Conservation (phyloP, 345 rosid species). For the Populus simonii region DNA sequence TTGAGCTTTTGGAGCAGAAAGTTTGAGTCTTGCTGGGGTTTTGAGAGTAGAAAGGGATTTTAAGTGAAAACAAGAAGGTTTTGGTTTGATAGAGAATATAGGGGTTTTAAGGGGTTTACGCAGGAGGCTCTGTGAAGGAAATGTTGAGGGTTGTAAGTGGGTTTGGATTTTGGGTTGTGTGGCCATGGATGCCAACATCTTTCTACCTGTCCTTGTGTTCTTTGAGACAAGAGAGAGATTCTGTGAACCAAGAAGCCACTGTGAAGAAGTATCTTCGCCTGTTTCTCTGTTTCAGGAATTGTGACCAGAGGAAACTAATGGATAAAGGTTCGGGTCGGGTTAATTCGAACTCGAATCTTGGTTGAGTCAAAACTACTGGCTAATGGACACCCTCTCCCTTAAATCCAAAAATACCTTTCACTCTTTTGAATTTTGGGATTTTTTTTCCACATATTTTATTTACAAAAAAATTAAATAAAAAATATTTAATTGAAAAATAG, state of each 20-base stretch:
- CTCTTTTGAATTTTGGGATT: no score
- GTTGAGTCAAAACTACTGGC: no score
- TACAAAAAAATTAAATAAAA: no score
- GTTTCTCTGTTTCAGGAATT: no score
- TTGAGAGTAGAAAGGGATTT: conserved; percentile 18
- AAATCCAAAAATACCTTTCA: no score
- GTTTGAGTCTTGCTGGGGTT: conserved; percentile 13
- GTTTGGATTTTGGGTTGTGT: conserved; percentile 23
- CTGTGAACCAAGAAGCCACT: neutral
- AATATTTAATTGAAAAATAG: no score
- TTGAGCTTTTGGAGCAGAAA: conserved; percentile 32
- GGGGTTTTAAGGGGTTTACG: conserved; percentile 29
- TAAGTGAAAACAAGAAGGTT: conserved; percentile 6
- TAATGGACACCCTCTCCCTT: no score
- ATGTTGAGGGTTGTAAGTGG: conserved; percentile 23
- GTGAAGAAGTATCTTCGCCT: neutral
- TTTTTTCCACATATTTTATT: no score
- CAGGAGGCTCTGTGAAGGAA: conserved; percentile 17
- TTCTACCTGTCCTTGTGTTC: neutral
- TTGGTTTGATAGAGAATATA: conserved; percentile 12
- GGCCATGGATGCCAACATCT: conserved; percentile 34
- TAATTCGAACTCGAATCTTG: no score
- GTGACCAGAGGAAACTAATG: no score
- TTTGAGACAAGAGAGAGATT: neutral
- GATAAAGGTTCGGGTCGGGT: no score